phyloP scores from a whole-genome alignment of 2,329 filamentous ascomycete species.

The Pezicula carpinea region DNA sequence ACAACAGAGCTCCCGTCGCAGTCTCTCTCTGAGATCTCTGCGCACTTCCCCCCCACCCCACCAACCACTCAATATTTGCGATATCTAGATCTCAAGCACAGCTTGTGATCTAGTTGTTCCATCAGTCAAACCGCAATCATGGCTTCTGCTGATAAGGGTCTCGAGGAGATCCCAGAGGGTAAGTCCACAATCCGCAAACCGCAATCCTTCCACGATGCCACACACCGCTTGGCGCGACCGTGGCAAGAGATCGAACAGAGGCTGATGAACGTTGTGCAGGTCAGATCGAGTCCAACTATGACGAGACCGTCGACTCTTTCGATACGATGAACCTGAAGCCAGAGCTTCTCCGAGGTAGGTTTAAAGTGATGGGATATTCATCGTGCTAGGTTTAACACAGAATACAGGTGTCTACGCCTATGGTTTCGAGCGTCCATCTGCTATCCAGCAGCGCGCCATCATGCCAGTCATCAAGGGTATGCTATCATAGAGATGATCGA shows the following conservation, averaged over 20 bases:
- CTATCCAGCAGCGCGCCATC: slow-evolving; percentile 99
- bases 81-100: slow-evolving; percentile 64
- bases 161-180: slow-evolving; percentile 97
- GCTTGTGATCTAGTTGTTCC: slow-evolving; percentile 70
- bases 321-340: slow-evolving; percentile 96
- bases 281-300: slow-evolving; percentile 99
- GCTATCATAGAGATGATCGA: slow-evolving; percentile 28
- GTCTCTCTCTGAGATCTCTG: slow-evolving; percentile 27
- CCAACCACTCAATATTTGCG: slow-evolving; percentile 28
- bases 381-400: slow-evolving; percentile 16
- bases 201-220: slow-evolving; percentile 8
- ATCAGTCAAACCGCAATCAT: slow-evolving; percentile 73
- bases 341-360: slow-evolving; percentile 89
- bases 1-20: slow-evolving; percentile 22
- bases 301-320: slow-evolving; percentile 99
- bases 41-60: slow-evolving; percentile 24
- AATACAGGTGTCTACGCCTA: slow-evolving; percentile 84
- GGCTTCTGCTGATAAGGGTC: slow-evolving; percentile 90
- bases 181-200: slow-evolving; percentile 39
- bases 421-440: slow-evolving; percentile 99
- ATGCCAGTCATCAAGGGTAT: slow-evolving; percentile 99
- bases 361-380: slow-evolving; percentile 7
- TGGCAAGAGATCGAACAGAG: slow-evolving; percentile 4
- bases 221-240: slow-evolving; percentile 17
- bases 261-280: slow-evolving; percentile 47